These are phyloP conservation scores for Cutaneotrichosporon cutaneum DNA, from an alignment of 1,284 basidiomycete genomes.

Conservation along the genomic window DNA sequence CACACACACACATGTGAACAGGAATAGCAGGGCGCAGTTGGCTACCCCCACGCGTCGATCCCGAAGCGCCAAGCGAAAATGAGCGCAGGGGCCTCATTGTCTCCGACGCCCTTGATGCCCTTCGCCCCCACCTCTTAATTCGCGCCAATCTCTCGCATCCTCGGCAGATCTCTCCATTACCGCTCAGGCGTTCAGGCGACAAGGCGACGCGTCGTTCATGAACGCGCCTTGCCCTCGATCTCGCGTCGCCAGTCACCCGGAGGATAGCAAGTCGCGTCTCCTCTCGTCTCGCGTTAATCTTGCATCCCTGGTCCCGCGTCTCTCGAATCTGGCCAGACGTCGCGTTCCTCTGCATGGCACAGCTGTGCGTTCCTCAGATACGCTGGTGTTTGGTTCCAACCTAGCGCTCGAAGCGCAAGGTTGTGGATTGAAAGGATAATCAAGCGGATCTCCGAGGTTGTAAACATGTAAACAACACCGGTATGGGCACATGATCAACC, in stretches of 20 bases:
- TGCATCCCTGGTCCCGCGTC: not conserved
- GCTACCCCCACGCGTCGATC: not conserved
- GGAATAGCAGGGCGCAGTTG: not conserved
- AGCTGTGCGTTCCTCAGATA: not conserved
- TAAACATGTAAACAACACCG: too few species aligned
- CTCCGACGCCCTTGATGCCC: not conserved
- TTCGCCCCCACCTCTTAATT: not conserved
- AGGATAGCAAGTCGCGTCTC: not conserved
- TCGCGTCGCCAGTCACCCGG: not conserved
- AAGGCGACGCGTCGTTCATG: not conserved
- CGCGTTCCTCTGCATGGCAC: not conserved
- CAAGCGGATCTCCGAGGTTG: too few species aligned
- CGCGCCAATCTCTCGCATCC: not conserved
- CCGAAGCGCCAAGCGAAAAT: not conserved
- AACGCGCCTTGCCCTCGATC: not conserved
- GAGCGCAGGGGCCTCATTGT: not conserved
- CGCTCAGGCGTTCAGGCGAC: not conserved
- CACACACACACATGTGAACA: not conserved
- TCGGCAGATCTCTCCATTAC: not conserved
- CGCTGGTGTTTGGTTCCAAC: not conserved
- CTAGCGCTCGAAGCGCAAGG: not conserved
- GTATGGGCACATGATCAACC: too few species aligned
- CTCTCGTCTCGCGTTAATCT: not conserved
- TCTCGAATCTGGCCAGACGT: not conserved
- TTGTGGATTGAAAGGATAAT: too few species aligned